Base-by-base conservation (phyloP, 1,284 basidiomycete species). In the Microbotryomycetes sp. region DNA sequence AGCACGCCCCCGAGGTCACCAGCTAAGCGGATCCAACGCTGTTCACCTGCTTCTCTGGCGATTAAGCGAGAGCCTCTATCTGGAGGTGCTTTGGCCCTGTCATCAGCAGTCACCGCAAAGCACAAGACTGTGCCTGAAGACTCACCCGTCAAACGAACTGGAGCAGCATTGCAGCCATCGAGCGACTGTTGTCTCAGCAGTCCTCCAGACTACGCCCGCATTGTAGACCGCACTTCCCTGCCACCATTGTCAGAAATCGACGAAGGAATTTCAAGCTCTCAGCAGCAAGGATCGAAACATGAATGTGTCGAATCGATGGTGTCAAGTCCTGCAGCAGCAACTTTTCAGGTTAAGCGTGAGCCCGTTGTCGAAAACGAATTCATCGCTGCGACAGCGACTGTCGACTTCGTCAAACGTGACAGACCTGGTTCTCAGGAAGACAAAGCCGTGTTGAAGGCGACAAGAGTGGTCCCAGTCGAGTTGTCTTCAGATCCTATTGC, bases 401-500 rank as follows among this genome's bases (percentile, higher is more conserved):
- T 32, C 28, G 32, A 7, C 12, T 19, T 26, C 51, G 48, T 45
- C 22, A 48, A 30, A 45, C 12, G 6, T 29, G 3, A 48, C 3
- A 23, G 30, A 23, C 29, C 14, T 36, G 6, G 52, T 16, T n/a
- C 36, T 9, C 36, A 42, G 9, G 36, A 9, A 42, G 36, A 42
- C 9, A 9, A 19, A 19, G 36, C 36, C 12, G 12, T 42, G 12
- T 12, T 12, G 3, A 30, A 12, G 50, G 16, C 9, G 3, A n/a
- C 26, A 30, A 52, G 25, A 4, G 57, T 52, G 14, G 25, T 26
- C 26, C 45, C 12, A 7, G n/a, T 63, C 55, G 54, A 63, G 28
- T 59, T 63, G 22, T 65, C 64, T 6, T 63, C 61, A 6, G 66
- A 66, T 42, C 60, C 61, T 47, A 65, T 68, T 29, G n/a, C 58